A percentile compares a stretch with the other conserved stretches of the same genome.
Conservation (phyloP, 164 flowering plant species). For the Pachysandra terminalis region DNA sequence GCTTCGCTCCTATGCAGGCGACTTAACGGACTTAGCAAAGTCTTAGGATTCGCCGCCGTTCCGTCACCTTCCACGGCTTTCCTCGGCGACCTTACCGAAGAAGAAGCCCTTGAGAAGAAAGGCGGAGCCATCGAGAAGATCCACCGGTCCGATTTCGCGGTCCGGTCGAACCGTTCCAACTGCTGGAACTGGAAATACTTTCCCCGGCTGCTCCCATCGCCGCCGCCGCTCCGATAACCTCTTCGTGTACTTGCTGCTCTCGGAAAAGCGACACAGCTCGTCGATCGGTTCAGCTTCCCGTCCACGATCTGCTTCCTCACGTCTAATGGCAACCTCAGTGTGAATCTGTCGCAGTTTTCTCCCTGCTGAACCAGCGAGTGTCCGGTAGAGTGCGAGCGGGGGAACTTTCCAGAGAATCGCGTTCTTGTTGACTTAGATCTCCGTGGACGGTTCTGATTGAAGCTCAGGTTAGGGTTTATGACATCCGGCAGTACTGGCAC, state of each 20-base stretch:
- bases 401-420: conserved; percentile 22
- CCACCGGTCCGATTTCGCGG: conserved; percentile 56
- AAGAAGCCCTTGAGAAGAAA: conserved; percentile 37
- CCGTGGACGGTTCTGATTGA: conserved; percentile 36
- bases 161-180: conserved; percentile 25
- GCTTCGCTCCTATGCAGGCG: too few relatives aligned
- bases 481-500: not conserved
- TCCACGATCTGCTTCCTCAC: conserved; percentile 45
- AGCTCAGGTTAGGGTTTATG: not conserved
- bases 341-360: conserved; percentile 56
- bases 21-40: conserved; percentile 8
- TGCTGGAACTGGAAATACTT: conserved; percentile 14
- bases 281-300: conserved; percentile 38
- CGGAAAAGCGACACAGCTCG: conserved; percentile 27
- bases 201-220: conserved; percentile 41
- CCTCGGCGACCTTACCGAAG: conserved; percentile 38
- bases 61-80: conserved; percentile 27
- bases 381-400: conserved; percentile 76
- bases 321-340: conserved; percentile 51
- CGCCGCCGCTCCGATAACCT: conserved; percentile 27
- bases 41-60: not conserved
- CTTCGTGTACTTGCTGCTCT: conserved; percentile 22
- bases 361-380: conserved; percentile 64
- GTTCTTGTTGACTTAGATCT: conserved; percentile 28
- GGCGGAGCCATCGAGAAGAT: conserved; percentile 43